A percentile compares a stretch with the other conserved stretches of the same genome.
phyloP scores from a whole-genome alignment of 495 filamentous ascomycete species.

The Clohesyomyces aquaticus region DNA sequence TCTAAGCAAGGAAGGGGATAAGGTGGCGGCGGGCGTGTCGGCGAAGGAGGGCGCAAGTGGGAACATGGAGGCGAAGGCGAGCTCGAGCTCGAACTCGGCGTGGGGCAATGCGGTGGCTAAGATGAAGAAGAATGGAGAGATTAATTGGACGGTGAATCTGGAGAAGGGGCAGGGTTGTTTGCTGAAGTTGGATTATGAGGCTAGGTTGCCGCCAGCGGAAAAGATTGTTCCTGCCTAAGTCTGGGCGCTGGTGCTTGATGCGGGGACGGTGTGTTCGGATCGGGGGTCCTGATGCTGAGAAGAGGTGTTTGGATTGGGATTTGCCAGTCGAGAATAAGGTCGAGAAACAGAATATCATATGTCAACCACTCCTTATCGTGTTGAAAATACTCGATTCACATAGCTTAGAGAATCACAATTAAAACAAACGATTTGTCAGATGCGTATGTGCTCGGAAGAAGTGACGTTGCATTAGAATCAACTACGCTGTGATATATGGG shows the following conservation, averaged over 20 bases:
- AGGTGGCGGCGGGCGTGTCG: conserved; percentile 47
- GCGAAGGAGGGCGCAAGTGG: conserved; percentile 31
- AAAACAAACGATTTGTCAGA: too few relatives aligned
- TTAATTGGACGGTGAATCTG: conserved; percentile 63
- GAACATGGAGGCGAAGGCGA: conserved; percentile 7
- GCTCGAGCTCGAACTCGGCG: conserved; percentile 34
- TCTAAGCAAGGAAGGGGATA: conserved; percentile 52
- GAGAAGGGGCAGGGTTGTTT: conserved; percentile 60
- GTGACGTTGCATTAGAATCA: too few relatives aligned
- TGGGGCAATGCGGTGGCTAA: conserved; percentile 57
- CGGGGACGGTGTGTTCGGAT: background rate
- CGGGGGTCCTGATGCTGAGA: too few relatives aligned
- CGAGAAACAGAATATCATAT: too few relatives aligned
- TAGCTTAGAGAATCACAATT: too few relatives aligned
- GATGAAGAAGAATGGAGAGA: conserved; percentile 63
- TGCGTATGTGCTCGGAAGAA: too few relatives aligned
- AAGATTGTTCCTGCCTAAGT: conserved; percentile 36
- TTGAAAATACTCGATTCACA: too few relatives aligned
- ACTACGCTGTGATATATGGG: too few relatives aligned
- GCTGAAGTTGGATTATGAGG: conserved; percentile 67
- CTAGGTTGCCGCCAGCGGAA: conserved; percentile 58
- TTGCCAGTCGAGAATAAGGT: too few relatives aligned
- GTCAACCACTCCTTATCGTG: too few relatives aligned
- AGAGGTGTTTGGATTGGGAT: background rate
- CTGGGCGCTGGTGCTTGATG: background rate